phyloP scores from a whole-genome alignment of 2,329 filamentous ascomycete species.

The Fusarium algeriense region DNA sequence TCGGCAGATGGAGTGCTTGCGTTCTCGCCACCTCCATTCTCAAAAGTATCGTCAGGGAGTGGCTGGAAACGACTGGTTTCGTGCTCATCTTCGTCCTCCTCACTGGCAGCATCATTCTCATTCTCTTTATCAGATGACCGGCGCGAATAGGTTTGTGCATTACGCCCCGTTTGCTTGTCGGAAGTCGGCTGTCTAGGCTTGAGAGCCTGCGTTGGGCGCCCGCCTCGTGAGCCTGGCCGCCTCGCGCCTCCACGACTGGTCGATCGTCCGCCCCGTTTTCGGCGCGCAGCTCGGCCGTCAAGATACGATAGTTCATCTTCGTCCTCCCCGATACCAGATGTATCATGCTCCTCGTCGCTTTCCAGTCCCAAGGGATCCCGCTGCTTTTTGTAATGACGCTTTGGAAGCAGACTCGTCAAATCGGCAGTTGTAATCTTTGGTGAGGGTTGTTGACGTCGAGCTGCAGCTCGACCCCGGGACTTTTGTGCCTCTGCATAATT shows the following conservation, averaged over 20 bases:
- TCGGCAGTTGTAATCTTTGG: constrained; percentile 66
- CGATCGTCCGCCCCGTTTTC: constrained; percentile 51
- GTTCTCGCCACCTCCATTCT: constrained; percentile 49
- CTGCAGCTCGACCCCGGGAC: constrained; percentile 49
- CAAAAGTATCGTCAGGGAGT: constrained; percentile 61
- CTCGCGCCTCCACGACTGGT: constrained; percentile 47
- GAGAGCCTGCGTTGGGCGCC: constrained; percentile 41
- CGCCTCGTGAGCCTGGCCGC: constrained; percentile 47
- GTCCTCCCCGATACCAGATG: constrained; percentile 62
- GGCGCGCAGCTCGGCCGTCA: constrained; percentile 52
- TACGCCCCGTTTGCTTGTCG: constrained; percentile 43
- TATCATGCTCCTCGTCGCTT: constrained; percentile 62
- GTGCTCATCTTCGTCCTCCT: constrained; percentile 51
- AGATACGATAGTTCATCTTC: constrained; percentile 68
- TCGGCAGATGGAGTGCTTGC: constrained; percentile 57
- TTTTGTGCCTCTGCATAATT: constrained; percentile 58
- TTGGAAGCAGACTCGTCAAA: constrained; percentile 66
- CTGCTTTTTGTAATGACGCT: constrained; percentile 60
- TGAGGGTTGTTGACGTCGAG: constrained; percentile 54
- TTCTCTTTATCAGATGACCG: constrained; percentile 71
- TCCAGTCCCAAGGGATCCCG: constrained; percentile 57
- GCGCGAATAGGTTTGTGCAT: constrained; percentile 63
- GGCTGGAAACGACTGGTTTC: constrained; percentile 58
- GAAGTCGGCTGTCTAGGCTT: constrained; percentile 43
- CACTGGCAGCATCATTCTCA: constrained; percentile 41